Percentiles rank a stretch among this genome's conserved stretches.
These are phyloP conservation scores for Butyriboletus appendiculatus DNA, from an alignment of 1,284 basidiomycete species.

Conservation along the genomic window DNA sequence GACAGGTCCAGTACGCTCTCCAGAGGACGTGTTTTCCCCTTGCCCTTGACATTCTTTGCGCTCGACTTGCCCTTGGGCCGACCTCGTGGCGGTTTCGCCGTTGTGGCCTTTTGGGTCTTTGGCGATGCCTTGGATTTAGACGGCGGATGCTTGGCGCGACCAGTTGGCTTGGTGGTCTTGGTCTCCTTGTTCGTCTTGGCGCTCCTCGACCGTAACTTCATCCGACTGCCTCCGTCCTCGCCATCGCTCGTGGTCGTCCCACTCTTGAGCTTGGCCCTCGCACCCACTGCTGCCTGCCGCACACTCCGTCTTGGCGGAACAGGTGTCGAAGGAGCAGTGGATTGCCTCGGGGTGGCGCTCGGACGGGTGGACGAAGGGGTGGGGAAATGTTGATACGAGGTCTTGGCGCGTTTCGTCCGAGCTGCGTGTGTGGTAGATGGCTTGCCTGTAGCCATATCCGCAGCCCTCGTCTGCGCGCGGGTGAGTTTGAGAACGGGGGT, in stretches of 20 bases:
- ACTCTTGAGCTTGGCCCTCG: conserved; percentile 8
- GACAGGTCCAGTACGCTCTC: conserved; percentile 32
- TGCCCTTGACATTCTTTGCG: conserved; percentile 24
- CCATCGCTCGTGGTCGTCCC: conserved; percentile 1
- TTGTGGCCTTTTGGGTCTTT: conserved; percentile 7
- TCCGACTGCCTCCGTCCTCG: conserved; percentile 12
- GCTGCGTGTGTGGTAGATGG: background rate
- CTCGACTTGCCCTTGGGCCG: conserved; percentile 20
- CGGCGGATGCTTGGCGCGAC: conserved; percentile 3
- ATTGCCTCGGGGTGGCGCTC: conserved; percentile 7
- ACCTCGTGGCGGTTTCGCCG: conserved; percentile 19
- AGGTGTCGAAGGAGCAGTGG: conserved; percentile 22
- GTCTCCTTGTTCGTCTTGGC: conserved; percentile 7
- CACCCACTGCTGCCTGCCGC: conserved; percentile 26
- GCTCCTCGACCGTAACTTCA: conserved; percentile 22
- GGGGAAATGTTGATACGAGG: conserved; percentile 24
- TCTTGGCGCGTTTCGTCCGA: conserved; percentile 16
- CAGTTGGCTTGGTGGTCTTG: conserved; percentile 6
- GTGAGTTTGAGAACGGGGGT: conserved; percentile 10
- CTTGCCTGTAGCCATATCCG: background rate
- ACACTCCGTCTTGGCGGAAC: conserved; percentile 28
- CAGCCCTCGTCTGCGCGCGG: conserved; percentile 15
- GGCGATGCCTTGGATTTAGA: conserved; percentile 11
- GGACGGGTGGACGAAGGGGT: conserved; percentile 27
- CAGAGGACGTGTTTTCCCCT: conserved; percentile 28